Percentiles rank a stretch among this genome's conserved stretches.
These are phyloP conservation scores for Sporothrix luriei DNA, from an alignment of 2,329 filamentous ascomycete genomes.

Conservation along the genomic window DNA sequence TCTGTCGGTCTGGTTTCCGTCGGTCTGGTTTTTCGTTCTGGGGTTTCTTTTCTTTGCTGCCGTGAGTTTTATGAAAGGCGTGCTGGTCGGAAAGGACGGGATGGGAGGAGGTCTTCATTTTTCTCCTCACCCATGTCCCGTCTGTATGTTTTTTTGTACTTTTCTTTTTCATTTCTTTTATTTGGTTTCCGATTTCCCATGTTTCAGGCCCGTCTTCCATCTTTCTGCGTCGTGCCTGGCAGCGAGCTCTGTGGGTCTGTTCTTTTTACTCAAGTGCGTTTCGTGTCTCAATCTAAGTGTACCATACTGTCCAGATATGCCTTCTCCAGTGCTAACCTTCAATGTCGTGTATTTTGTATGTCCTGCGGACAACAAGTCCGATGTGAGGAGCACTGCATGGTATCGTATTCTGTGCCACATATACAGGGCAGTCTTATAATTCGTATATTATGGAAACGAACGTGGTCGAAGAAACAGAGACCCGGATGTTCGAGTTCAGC, in stretches of 20 bases:
- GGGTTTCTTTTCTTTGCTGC: neutral
- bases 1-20: slow-evolving; percentile 2
- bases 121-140: neutral
- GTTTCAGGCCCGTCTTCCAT: neutral
- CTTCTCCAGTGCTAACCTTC: neutral
- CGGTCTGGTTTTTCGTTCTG: slow-evolving; percentile 1
- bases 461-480: neutral
- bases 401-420: neutral
- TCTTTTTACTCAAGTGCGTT: neutral
- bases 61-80: slow-evolving; percentile 28
- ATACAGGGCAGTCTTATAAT: neutral
- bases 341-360: neutral
- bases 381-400: too few relatives aligned
- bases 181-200: neutral
- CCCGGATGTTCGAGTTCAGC: slow-evolving; percentile 8
- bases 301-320: slow-evolving; percentile 3
- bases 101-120: slow-evolving; percentile 19
- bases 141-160: neutral
- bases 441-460: too few relatives aligned
- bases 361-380: neutral
- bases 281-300: neutral
- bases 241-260: neutral
- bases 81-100: slow-evolving; percentile 26
- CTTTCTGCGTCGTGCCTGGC: neutral
- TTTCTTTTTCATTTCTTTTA: neutral